Conservation (phyloP, 2,329 filamentous ascomycete genomes). For the Tolypocladium ophioglossoides region DNA sequence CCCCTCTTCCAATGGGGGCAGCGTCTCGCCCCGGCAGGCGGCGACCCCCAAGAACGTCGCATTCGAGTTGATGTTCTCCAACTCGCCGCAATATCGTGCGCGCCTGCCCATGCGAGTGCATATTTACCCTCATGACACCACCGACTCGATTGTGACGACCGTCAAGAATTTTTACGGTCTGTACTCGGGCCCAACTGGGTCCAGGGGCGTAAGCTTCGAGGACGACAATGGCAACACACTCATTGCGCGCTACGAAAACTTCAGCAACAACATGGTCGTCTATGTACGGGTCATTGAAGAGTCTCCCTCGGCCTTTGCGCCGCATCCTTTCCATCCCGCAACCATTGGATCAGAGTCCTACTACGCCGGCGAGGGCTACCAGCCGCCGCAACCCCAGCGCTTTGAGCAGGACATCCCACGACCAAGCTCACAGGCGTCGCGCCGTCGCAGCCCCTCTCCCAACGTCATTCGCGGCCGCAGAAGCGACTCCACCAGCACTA, state of each 20-base stretch:
- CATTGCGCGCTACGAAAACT: slow-evolving; percentile 94
- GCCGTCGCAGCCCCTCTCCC: slow-evolving; percentile 71
- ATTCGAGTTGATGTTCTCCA: slow-evolving; percentile 64
- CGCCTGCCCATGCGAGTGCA: slow-evolving; percentile 78
- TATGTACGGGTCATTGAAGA: slow-evolving; percentile 78
- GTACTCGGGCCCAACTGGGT: slow-evolving; percentile 61
- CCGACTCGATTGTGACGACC: slow-evolving; percentile 93
- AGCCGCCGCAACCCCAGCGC: slow-evolving; percentile 41
- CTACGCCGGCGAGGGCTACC: slow-evolving; percentile 33
- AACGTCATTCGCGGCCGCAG: slow-evolving; percentile 58
- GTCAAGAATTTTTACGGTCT: slow-evolving; percentile 99
- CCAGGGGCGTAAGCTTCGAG: slow-evolving; percentile 87
- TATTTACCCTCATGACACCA: slow-evolving; percentile 92
- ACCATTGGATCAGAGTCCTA: slow-evolving; percentile 39
- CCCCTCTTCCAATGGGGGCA: slow-evolving; percentile 29
- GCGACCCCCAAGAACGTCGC: slow-evolving; percentile 60
- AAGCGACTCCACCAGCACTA: slow-evolving; percentile 60
- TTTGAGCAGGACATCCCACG: slow-evolving; percentile 53
- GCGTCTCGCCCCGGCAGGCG: slow-evolving; percentile 35
- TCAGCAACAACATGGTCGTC: slow-evolving; percentile 83
- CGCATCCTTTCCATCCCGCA: slow-evolving; percentile 41
- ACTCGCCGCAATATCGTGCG: slow-evolving; percentile 58
- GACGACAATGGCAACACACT: slow-evolving; percentile 81
- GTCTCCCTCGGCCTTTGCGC: slow-evolving; percentile 30
- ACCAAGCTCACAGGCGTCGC: slow-evolving; percentile 59